Evolutionary conservation across 2,329 filamentous ascomycete genomes (phyloP), one percentile per base, ranked within the genome.

Genomic region (Fusarium marasasianum): DNA sequence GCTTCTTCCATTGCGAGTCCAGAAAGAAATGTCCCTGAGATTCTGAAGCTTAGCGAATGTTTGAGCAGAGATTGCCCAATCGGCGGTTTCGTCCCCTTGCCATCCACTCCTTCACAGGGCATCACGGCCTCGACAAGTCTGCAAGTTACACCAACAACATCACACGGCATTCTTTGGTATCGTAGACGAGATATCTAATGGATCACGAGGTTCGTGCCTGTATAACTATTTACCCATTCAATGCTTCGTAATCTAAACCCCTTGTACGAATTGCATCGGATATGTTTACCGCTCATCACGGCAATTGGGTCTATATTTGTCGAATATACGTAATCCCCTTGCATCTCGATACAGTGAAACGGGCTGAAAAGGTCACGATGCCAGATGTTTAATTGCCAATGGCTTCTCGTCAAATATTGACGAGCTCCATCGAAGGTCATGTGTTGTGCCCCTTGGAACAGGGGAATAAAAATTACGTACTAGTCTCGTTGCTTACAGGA

Each of bases 311-410:
- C 55, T 63, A 60, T 60, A 26, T 20, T 45, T 57, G 41, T 47
- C 56, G 24, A 65, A 67, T 53, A 66, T 66, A 66, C 69, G 69
- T 73, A 73, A 65, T 38, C 40, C 51, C 53, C 48, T 38, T 51
- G 47, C 50, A 70, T 57, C 54, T 35, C 38, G 38, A 72, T 37
- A 60, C 55, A 50, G 57, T 29, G 40, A 69, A 51, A 61, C 55
- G 40, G 64, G 62, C 60, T 77, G 73, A 63, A 65, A 44, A 55
- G 70, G 74, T 77, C 76, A 77, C 76, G 76, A 77, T 77, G 76
- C 64, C 74, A 69, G 63, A 74, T 77, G 65, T 75, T 76, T 77
- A 77, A 77, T 77, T 77, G 65, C 75, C 69, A 72, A 69, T 77
- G 69, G 73, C 64, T 61, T 64, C 43, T 67, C 57, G 59, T 67